Percentiles rank a stretch among this genome's conserved stretches.
phyloP scores from a whole-genome alignment of 805 yeast species.

The Naumovozyma castellii region DNA sequence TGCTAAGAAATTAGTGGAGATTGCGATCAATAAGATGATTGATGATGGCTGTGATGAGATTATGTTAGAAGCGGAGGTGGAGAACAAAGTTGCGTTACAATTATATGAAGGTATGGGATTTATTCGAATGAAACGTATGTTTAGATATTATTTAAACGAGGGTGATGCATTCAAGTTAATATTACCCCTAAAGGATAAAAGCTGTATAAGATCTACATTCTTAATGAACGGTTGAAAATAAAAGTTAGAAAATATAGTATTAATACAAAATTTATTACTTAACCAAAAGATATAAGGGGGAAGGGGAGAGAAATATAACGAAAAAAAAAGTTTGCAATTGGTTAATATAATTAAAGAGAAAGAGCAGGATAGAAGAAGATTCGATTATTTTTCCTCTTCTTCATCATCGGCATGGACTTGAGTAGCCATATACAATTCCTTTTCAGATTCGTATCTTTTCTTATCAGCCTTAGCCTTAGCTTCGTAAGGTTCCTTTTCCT shows the following conservation, averaged over 20 bases:
- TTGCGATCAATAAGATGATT: slow-evolving; percentile 57
- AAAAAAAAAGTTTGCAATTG: too few relatives aligned
- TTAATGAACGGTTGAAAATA: slow-evolving; percentile 12
- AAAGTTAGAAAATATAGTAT: background rate
- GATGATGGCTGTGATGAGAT: slow-evolving; percentile 71
- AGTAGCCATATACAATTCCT: slow-evolving; percentile 61
- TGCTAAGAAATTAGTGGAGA: slow-evolving; percentile 60
- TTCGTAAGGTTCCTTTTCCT: slow-evolving; percentile 83
- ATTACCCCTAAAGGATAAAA: slow-evolving; percentile 61
- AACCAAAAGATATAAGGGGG: too few relatives aligned
- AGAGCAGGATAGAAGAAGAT: background rate
- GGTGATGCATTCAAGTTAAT: slow-evolving; percentile 88
- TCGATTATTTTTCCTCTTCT: background rate
- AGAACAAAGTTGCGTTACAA: slow-evolving; percentile 57
- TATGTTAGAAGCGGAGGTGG: slow-evolving; percentile 87
- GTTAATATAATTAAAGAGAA: background rate
- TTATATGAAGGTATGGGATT: slow-evolving; percentile 73
- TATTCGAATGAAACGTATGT: slow-evolving; percentile 62
- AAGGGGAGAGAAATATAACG: background rate
- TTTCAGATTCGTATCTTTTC: slow-evolving; percentile 92
- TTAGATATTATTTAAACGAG: slow-evolving; percentile 80
- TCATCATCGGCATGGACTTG: background rate
- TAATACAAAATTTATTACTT: background rate
- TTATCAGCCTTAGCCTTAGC: slow-evolving; percentile 89
- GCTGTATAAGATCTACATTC: slow-evolving; percentile 48